phyloP scores from a whole-genome alignment of 179 eudicot genomes.

The Silene coronaria region DNA sequence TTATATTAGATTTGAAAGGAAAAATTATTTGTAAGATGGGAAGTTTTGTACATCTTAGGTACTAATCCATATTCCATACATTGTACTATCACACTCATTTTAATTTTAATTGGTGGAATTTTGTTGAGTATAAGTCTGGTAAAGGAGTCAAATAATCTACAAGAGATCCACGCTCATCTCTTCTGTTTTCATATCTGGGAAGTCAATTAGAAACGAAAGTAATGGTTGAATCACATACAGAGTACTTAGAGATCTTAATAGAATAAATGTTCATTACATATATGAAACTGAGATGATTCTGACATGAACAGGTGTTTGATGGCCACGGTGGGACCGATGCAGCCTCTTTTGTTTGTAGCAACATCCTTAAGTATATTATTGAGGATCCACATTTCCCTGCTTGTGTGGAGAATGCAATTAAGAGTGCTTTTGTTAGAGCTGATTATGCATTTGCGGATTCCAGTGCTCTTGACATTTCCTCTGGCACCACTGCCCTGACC shows the following conservation, averaged over 20 bases:
- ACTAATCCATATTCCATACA: background rate
- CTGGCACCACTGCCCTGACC: conserved; percentile 80
- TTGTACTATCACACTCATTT: background rate
- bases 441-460: conserved; percentile 78
- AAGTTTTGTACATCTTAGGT: background rate
- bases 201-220: background rate
- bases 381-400: conserved; percentile 62
- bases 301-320: conserved; percentile 63
- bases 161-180: background rate
- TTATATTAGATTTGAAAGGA: background rate
- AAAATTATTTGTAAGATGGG: background rate
- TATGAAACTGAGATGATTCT: background rate
- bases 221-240: background rate
- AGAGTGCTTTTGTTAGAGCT: conserved; percentile 63
- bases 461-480: conserved; percentile 65
- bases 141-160: background rate
- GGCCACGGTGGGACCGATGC: conserved; percentile 94
- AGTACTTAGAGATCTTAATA: background rate
- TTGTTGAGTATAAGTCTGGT: background rate
- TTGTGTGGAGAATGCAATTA: conserved; percentile 53
- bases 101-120: background rate
- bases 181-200: background rate
- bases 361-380: conserved; percentile 59
- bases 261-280: background rate
- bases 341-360: conserved; percentile 50